Conservation (phyloP, 2,329 filamentous ascomycete genomes). For the Chaetomium sp. region DNA sequence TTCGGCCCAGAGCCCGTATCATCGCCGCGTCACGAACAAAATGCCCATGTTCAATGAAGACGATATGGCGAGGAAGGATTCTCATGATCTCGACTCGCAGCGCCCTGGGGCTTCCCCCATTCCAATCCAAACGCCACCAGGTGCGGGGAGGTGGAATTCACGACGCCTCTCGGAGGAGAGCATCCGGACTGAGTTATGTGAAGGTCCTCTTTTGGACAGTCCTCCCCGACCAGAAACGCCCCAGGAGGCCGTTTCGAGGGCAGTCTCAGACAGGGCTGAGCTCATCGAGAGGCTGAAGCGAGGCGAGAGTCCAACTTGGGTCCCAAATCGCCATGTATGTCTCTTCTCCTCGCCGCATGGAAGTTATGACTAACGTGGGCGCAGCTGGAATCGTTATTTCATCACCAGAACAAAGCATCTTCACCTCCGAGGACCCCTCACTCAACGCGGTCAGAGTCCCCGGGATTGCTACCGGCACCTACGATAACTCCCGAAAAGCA, state of each 20-base stretch:
- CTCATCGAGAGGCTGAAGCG: conserved; percentile 80
- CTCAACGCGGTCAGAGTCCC: conserved; percentile 31
- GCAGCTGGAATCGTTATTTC: conserved; percentile 38
- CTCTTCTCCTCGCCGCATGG: background rate
- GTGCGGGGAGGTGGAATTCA: conserved; percentile 15
- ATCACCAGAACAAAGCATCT: conserved; percentile 25
- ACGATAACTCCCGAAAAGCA: conserved; percentile 43
- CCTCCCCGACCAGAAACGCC: conserved; percentile 29
- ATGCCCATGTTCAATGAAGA: conserved; percentile 57
- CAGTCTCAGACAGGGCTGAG: conserved; percentile 60
- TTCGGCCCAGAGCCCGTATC: background rate
- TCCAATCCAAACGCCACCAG: conserved; percentile 20
- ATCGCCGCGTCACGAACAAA: conserved; percentile 17
- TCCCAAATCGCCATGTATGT: conserved; percentile 56
- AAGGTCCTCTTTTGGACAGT: conserved; percentile 46
- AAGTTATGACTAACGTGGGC: conserved; percentile 7
- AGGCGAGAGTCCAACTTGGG: conserved; percentile 69
- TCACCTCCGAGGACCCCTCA: conserved; percentile 34
- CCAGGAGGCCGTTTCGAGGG: conserved; percentile 25
- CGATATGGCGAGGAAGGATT: conserved; percentile 32
- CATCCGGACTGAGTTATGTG: conserved; percentile 54
- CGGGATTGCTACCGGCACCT: conserved; percentile 39
- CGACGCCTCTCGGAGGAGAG: conserved; percentile 52
- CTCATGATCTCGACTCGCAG: conserved; percentile 21
- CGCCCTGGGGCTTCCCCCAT: conserved; percentile 12